phyloP scores from a whole-genome alignment of 1,139 yeast species.

The Taphrina confusa region DNA sequence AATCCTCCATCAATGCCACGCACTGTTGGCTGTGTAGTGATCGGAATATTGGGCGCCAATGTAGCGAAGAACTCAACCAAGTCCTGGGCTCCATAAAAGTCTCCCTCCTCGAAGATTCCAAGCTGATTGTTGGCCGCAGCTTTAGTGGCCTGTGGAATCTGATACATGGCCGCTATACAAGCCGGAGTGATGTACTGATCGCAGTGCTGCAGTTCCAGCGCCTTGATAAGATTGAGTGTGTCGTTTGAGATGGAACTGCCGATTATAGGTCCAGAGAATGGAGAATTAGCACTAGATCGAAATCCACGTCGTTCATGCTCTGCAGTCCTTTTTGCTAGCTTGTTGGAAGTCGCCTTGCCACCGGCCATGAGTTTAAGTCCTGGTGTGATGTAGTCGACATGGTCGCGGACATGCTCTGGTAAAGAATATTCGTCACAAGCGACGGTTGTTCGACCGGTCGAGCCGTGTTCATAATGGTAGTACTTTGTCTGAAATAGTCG shows the following conservation, averaged over 20 bases:
- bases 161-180: slow-evolving; percentile 17
- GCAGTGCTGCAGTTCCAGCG: slow-evolving; percentile 3
- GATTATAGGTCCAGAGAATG: slow-evolving; percentile 2
- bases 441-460: not conserved
- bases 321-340: not conserved
- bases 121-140: slow-evolving; percentile 8
- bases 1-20: not conserved
- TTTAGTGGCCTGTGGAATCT: not conserved
- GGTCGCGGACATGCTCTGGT: slow-evolving; percentile 6
- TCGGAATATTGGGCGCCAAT: not conserved
- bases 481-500: slow-evolving; percentile 1
- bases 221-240: not conserved
- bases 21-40: not conserved
- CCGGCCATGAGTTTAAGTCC: not conserved
- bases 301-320: not conserved
- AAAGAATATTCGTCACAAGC: slow-evolving; percentile 8
- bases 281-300: not conserved
- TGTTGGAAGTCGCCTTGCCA: not conserved
- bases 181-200: slow-evolving; percentile 14
- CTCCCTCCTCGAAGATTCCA: slow-evolving; percentile 18
- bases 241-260: not conserved
- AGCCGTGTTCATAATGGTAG: not conserved
- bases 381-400: slow-evolving; percentile 21
- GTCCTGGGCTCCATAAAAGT: slow-evolving; percentile 3
- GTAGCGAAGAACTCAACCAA: slow-evolving; percentile 3